Evolutionary conservation across 768 basidiomycete genomes (phyloP).

Genomic region (Mycena pura): DNA sequence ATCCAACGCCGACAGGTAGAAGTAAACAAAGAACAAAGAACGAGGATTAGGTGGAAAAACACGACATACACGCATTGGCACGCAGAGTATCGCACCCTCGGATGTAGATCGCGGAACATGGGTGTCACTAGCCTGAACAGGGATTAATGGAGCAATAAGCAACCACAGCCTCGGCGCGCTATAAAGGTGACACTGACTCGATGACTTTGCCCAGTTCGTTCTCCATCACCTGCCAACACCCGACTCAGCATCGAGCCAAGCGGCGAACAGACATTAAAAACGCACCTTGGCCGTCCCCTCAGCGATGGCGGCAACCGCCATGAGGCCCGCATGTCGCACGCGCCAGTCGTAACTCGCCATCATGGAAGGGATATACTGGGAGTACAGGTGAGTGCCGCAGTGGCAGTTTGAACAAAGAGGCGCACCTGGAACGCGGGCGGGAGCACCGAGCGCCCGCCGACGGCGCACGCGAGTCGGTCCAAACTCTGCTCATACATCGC

Average conservation of each 20-base stretch:
- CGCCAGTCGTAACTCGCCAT: constrained; percentile 85
- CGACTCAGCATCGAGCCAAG: not conserved
- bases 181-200: constrained; percentile 69
- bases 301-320: constrained; percentile 85
- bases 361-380: constrained; percentile 78
- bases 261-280: too few relatives aligned
- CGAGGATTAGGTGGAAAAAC: too few relatives aligned
- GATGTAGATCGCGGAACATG: constrained; percentile 81
- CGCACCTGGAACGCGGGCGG: constrained; percentile 75
- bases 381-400: not conserved
- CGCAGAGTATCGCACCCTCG: constrained; percentile 76
- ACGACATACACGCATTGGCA: constrained; percentile 83
- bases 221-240: constrained; percentile 64
- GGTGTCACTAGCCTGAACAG: constrained; percentile 77
- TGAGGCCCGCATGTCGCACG: constrained; percentile 82
- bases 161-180: constrained; percentile 5
- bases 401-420: not conserved
- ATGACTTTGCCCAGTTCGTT: constrained; percentile 84
- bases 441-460: constrained; percentile 77
- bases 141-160: not conserved
- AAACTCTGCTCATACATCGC: constrained; percentile 84
- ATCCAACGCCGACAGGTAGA: too few relatives aligned
- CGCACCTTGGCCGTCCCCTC: constrained; percentile 80
- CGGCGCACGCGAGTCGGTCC: constrained; percentile 80
- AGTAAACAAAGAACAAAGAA: too few relatives aligned